Evolutionary conservation across 2,329 filamentous ascomycete genomes (phyloP).

Genomic region (Fusarium sublunatum): DNA sequence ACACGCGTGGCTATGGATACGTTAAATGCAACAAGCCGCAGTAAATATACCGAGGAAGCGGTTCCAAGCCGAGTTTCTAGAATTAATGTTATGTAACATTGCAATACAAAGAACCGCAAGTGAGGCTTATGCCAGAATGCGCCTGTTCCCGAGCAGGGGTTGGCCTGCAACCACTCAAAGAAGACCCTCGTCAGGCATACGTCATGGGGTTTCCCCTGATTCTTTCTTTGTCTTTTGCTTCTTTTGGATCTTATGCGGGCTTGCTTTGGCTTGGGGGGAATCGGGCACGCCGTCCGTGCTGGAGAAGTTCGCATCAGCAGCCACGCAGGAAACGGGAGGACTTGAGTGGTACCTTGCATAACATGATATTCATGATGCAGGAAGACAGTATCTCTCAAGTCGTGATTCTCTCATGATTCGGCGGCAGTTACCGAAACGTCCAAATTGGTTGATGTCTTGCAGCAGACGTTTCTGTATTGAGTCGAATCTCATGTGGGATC

Average conservation of each 20-base stretch:
- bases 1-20: too few relatives aligned
- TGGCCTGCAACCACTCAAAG: constrained; percentile 29
- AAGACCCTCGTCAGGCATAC: constrained; percentile 30
- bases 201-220: constrained; percentile 22
- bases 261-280: constrained; percentile 11
- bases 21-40: constrained; percentile 11
- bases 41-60: constrained; percentile 8
- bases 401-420: constrained; percentile 5
- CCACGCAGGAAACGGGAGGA: constrained; percentile 17
- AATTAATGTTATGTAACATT: constrained; percentile 23
- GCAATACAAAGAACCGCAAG: background rate
- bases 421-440: constrained; percentile 24
- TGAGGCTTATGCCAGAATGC: constrained; percentile 22
- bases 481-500: constrained; percentile 32
- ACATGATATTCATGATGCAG: background rate
- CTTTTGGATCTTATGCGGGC: background rate
- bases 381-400: constrained; percentile 17
- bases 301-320: constrained; percentile 23
- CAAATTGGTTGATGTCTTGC: constrained; percentile 9
- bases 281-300: constrained; percentile 25
- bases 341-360: constrained; percentile 16
- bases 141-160: constrained; percentile 22
- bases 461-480: constrained; percentile 9
- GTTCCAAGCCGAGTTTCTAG: constrained; percentile 15
- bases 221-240: constrained; percentile 4